Evolutionary conservation across 441 rosid genomes (phyloP), one percentile per base, ranked within the genome.

Genomic region (Croton setiger): DNA sequence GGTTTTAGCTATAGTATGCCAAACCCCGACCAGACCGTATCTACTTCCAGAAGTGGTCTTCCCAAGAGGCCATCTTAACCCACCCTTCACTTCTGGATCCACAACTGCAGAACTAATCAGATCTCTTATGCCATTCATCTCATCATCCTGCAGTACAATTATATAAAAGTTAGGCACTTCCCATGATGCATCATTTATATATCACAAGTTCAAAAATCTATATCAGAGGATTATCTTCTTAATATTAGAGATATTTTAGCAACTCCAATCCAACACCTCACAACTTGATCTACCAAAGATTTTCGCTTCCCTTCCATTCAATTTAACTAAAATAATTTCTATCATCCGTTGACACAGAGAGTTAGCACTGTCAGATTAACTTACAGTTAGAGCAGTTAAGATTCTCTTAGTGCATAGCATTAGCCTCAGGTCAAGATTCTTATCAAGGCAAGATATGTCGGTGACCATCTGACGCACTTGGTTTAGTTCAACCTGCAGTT

Each of bases 371-470:
- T 63, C 21, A 60, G 49, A 57, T 41, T 27, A 47, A 80, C 93
- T 85, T 78, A 91, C 92, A 23, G 82, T 71, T 6, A 82, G 74
- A 74, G 63, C 54, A 23, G 76, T 72, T 64, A 86, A 55, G 47
- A 61, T 80, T 69, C 61, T 75, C 77, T 85, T 87, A 72, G 80
- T 47, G 80, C 74, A 73, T 35, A 87, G 71, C 72, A 67, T 67
- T 66, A 87, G 56, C 84, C 93, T 85, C 78, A 86, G 70, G 77
- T 89, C 97, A 17, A 84, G 69, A 80, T 82, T 76, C 83, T 81
- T 81, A 60, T 83, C 78, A 63, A 85, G 81, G 75, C 94, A 86
- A 11, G 90, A 85, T 62, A 88, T 76, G 48, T 87, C 92, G 2
- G 59, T 58, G 10, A 67, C 76, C 80, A 85, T 48, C 52, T 84